A percentile compares a stretch with the other conserved stretches of the same genome.
phyloP scores from a whole-genome alignment of 805 yeast genomes.

The Lipomyces yamanashiensis region DNA sequence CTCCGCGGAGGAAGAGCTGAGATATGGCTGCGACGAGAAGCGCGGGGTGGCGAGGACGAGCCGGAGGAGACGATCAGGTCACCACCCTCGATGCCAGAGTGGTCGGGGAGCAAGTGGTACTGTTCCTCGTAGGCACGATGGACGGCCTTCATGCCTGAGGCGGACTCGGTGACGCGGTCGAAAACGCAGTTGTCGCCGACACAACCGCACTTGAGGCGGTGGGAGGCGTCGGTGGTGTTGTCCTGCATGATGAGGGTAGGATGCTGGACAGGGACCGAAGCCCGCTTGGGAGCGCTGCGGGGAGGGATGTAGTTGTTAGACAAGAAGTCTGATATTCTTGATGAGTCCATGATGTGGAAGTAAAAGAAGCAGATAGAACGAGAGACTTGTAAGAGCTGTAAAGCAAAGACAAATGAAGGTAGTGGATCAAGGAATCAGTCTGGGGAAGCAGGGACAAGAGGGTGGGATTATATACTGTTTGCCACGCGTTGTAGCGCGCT shows the following conservation, averaged over 20 bases:
- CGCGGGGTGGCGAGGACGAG: slow-evolving; percentile 9
- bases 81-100: slow-evolving; percentile 27
- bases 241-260: slow-evolving; percentile 65
- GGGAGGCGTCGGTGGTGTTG: slow-evolving; percentile 56
- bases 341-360: slow-evolving; percentile 50
- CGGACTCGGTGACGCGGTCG: slow-evolving; percentile 41
- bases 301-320: slow-evolving; percentile 58
- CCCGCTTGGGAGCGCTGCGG: slow-evolving; percentile 30
- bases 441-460: background rate
- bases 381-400: background rate
- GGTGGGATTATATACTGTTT: background rate
- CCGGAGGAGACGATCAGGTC: slow-evolving; percentile 18
- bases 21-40: slow-evolving; percentile 3
- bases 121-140: slow-evolving; percentile 34
- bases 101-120: slow-evolving; percentile 28
- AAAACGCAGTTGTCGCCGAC: slow-evolving; percentile 49
- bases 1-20: slow-evolving; percentile 12
- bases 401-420: background rate
- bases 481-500: no score
- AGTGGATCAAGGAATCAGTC: background rate
- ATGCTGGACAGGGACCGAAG: slow-evolving; percentile 54
- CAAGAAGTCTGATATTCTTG: slow-evolving; percentile 47
- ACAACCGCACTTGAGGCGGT: slow-evolving; percentile 51
- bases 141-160: slow-evolving; percentile 16
- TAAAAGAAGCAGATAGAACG: background rate